Evolutionary conservation across 345 rosid genomes (phyloP).

Genomic region (Cardamine resedifolia): DNA sequence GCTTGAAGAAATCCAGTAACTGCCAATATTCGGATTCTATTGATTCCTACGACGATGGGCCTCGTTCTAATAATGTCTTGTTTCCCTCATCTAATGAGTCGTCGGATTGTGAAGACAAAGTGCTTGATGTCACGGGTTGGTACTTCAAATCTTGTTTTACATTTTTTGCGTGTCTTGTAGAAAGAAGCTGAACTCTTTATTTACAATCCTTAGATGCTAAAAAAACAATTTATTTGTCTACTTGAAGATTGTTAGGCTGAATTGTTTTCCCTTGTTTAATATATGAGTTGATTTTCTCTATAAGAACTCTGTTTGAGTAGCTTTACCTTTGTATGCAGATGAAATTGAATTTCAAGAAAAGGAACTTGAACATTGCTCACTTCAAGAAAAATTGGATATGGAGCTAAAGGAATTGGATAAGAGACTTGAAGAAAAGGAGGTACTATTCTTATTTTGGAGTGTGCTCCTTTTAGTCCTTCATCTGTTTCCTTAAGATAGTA

Average conservation of each 20-base stretch:
- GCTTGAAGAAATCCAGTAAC: conserved; percentile 45
- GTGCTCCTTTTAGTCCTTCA: conserved; percentile 8
- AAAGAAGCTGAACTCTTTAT: conserved; percentile 1
- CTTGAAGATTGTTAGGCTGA: not conserved
- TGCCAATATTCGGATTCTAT: conserved; percentile 43
- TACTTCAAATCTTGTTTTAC: conserved; percentile 1
- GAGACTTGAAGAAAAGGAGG: conserved; percentile 95
- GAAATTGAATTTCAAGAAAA: conserved; percentile 67
- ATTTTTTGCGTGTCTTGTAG: not conserved
- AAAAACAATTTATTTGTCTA: not conserved
- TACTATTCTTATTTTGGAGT: conserved; percentile 29
- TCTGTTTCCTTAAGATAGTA: conserved; percentile 1
- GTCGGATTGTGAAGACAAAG: conserved; percentile 56
- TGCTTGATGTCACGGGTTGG: conserved; percentile 54
- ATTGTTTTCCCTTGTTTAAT: not conserved
- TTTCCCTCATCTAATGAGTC: conserved; percentile 59
- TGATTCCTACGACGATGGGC: conserved; percentile 65
- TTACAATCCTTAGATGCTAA: not conserved
- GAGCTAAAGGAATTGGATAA: conserved; percentile 92
- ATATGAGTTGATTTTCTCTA: not conserved
- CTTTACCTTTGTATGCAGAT: conserved; percentile 49
- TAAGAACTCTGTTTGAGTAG: conserved; percentile 5
- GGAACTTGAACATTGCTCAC: conserved; percentile 87
- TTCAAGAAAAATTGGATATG: conserved; percentile 78
- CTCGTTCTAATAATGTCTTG: conserved; percentile 48